A percentile compares a stretch with the other conserved stretches of the same genome.
These are phyloP conservation scores for Wickerhamiella spandovensis DNA, from an alignment of 805 yeast species.

Conservation along the genomic window DNA sequence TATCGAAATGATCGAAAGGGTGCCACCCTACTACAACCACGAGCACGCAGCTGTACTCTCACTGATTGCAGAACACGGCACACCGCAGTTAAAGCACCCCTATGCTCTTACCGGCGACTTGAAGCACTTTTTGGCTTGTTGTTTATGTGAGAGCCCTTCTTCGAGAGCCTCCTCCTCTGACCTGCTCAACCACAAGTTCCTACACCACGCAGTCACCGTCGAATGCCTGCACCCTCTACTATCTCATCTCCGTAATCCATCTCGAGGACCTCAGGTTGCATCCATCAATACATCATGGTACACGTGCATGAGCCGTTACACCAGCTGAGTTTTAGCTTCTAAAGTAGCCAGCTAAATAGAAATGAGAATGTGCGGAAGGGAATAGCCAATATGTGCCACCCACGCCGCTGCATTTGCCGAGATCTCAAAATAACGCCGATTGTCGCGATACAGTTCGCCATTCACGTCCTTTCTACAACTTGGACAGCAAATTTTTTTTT, in stretches of 20 bases:
- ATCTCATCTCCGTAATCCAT: too few relatives aligned
- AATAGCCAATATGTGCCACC: too few relatives aligned
- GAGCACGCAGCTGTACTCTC: conserved; percentile 72
- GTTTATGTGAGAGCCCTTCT: background rate
- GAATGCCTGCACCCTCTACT: conserved; percentile 24
- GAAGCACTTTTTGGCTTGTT: background rate
- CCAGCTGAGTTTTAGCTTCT: too few relatives aligned
- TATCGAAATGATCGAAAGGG: conserved; percentile 76
- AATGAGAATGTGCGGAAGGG: too few relatives aligned
- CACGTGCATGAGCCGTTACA: too few relatives aligned
- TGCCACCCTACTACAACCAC: conserved; percentile 70
- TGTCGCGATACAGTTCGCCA: too few relatives aligned
- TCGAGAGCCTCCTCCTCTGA: conserved; percentile 54
- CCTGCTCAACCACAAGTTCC: conserved; percentile 51
- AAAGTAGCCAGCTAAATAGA: too few relatives aligned
- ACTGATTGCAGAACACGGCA: conserved; percentile 48
- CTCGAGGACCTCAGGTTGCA: too few relatives aligned
- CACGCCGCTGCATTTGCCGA: too few relatives aligned
- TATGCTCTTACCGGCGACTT: background rate
- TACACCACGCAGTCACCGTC: conserved; percentile 20
- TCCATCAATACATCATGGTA: too few relatives aligned
- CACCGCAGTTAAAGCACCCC: conserved; percentile 34
- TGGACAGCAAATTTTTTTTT: too few relatives aligned
- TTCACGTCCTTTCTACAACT: background rate
- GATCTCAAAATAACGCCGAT: too few relatives aligned